Evolutionary conservation across 2,329 filamentous ascomycete genomes (phyloP).

Genomic region (Pestalotiopsis sp.): DNA sequence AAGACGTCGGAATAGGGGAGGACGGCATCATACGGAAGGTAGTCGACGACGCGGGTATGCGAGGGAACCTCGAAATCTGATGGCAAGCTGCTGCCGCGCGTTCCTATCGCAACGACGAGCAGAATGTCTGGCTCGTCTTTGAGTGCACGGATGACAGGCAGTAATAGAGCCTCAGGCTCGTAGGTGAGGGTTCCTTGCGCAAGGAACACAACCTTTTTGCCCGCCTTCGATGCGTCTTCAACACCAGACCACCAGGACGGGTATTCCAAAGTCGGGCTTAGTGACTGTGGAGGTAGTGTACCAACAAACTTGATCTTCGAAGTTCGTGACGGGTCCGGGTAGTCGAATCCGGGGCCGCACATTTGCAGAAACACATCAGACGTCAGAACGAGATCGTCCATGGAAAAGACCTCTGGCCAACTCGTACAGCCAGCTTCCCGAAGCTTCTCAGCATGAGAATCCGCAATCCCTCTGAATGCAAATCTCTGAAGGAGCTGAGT

Average conservation of each 20-base stretch:
- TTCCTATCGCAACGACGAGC: constrained; percentile 33
- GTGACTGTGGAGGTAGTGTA: constrained; percentile 31
- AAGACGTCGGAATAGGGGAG: constrained; percentile 38
- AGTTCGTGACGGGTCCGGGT: constrained; percentile 33
- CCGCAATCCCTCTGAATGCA: constrained; percentile 10
- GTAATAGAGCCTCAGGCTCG: constrained; percentile 39
- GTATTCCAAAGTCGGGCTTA: constrained; percentile 27
- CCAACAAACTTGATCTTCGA: constrained; percentile 43
- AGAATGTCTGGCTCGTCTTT: constrained; percentile 38
- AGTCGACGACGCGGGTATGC: constrained; percentile 46
- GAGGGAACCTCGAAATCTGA: constrained; percentile 30
- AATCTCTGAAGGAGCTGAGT: constrained; percentile 18
- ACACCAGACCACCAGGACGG: constrained; percentile 48
- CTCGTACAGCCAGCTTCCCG: background rate
- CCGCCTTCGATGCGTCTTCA: constrained; percentile 24
- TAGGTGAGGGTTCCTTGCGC: constrained; percentile 46
- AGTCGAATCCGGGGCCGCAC: constrained; percentile 34
- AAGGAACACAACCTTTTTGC: constrained; percentile 44
- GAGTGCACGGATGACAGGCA: constrained; percentile 44
- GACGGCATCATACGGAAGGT: constrained; percentile 47
- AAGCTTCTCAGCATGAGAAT: background rate
- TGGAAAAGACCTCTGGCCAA: constrained; percentile 15
- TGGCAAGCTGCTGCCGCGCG: constrained; percentile 24
- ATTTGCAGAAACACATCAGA: constrained; percentile 36
- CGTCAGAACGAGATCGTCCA: constrained; percentile 27